Conservation (phyloP, 2,329 filamentous ascomycete genomes). For the Botrytis paeoniae region DNA sequence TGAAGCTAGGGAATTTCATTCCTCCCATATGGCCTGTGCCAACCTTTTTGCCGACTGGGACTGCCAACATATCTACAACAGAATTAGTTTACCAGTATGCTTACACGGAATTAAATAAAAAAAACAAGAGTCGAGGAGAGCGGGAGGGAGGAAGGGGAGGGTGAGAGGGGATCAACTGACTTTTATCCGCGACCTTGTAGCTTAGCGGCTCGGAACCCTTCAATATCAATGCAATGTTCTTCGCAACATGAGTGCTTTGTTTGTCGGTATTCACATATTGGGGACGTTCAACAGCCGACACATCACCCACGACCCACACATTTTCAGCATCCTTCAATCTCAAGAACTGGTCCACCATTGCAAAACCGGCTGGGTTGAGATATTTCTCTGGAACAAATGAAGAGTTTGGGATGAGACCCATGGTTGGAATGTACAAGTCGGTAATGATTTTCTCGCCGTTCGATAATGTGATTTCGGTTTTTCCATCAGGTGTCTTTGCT, state of each 20-base stretch:
- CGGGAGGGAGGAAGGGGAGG: too few species aligned
- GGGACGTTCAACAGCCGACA: slow-evolving; percentile 28
- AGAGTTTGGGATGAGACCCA: slow-evolving; percentile 55
- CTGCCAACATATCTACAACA: slow-evolving; percentile 27
- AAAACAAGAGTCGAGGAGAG: too few species aligned
- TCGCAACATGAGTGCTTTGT: slow-evolving; percentile 31
- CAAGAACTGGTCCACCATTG: slow-evolving; percentile 51
- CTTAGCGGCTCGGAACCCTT: slow-evolving; percentile 22
- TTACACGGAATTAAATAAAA: too few species aligned
- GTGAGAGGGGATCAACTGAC: background rate
- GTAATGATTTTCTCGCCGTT: slow-evolving; percentile 48
- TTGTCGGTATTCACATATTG: slow-evolving; percentile 28
- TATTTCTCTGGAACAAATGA: slow-evolving; percentile 49
- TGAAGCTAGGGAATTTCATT: slow-evolving; percentile 32
- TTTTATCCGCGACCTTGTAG: slow-evolving; percentile 25
- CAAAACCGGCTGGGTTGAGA: slow-evolving; percentile 46
- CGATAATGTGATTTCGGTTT: slow-evolving; percentile 49
- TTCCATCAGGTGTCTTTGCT: slow-evolving; percentile 42
- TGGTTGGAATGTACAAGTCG: slow-evolving; percentile 56
- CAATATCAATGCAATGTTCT: slow-evolving; percentile 29
- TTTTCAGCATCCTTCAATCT: slow-evolving; percentile 44
- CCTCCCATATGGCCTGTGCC: slow-evolving; percentile 35
- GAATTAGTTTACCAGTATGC: background rate
- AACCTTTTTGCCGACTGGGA: slow-evolving; percentile 42
- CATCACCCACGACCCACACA: slow-evolving; percentile 35